Evolutionary conservation across 2,329 filamentous ascomycete genomes (phyloP).

Genomic region (Calonectria ilicicola): DNA sequence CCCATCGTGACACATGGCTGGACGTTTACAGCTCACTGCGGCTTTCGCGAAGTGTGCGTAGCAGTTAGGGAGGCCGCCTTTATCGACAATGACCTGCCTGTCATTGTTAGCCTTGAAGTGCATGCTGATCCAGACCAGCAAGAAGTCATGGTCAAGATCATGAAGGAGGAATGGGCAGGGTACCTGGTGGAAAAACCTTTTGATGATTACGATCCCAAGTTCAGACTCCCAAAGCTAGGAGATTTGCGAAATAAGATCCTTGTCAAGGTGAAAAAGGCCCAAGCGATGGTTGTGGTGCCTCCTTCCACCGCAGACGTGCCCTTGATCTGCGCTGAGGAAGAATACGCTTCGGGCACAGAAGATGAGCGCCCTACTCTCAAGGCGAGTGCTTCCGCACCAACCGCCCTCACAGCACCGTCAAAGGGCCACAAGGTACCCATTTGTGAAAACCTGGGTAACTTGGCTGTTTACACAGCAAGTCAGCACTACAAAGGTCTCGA

Average conservation of each 20-base stretch:
- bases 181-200: constrained; percentile 74
- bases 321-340: constrained; percentile 45
- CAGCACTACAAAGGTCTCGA: constrained; percentile 82
- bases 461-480: constrained; percentile 89
- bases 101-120: constrained; percentile 94
- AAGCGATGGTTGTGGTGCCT: constrained; percentile 47
- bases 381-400: constrained; percentile 23
- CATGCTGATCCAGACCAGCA: constrained; percentile 88
- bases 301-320: constrained; percentile 49
- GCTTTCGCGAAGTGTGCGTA: constrained; percentile 87
- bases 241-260: constrained; percentile 84
- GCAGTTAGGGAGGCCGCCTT: constrained; percentile 86
- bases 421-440: constrained; percentile 67
- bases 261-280: constrained; percentile 79
- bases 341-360: constrained; percentile 57
- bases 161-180: constrained; percentile 87
- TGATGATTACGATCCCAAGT: constrained; percentile 62
- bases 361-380: constrained; percentile 51
- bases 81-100: constrained; percentile 77
- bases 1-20: constrained; percentile 86
- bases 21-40: constrained; percentile 86
- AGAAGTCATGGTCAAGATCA: constrained; percentile 92
- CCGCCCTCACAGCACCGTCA: constrained; percentile 28
- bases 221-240: constrained; percentile 75
- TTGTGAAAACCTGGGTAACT: constrained; percentile 75